Base-by-base conservation (phyloP, 306 rosid genomes). In the Hippophae gyantsensis region DNA sequence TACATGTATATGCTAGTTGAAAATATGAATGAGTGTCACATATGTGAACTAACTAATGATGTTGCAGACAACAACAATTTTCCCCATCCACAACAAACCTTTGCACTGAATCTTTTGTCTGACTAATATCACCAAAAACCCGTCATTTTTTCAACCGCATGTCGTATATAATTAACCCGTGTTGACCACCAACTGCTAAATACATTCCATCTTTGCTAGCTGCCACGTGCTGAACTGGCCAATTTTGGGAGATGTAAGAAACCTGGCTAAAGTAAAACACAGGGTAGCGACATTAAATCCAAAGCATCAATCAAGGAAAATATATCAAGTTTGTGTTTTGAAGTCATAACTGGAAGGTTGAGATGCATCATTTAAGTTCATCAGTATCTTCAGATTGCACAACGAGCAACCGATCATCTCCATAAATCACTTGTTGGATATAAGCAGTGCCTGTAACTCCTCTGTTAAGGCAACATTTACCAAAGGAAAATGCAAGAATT, bases 81-180 rank as follows among this genome's bases (percentile, higher is more conserved):
- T 92, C 75, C 98, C 96, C 89, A 92, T 65, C 96, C 98, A 92
- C 61, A 87, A 77, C 85, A 87, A 81, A 76, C 98, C 98, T 75
- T 83, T 81, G 78, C 96, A 85, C 81, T 83, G 86, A 76, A 92
- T 85, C 76, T 78, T 85, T 73, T 92, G 96, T 57, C 76, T 85
- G 95, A 18, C 87, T 83, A 76, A 92, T 83, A 82, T 92, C 98
- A 47, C 98, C 96, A 69, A 92, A 87, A 23, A 87, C 95, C 50
- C 96, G 76, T 96, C 98, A 92, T 57, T 79, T 85, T 77, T 81
- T 87, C 66, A 83, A 54, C 40, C 89, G 89, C 69, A 92, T 87
- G 63, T 92, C 98, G 45, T 92, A 92, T 58, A 92, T 77, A 72
- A 87, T 82, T 76, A 92, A 76, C 73, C 98, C 95, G 80, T 87